These are phyloP conservation scores for Emmonsiellopsis sp. DNA, from an alignment of 2,329 filamentous ascomycete species.

Conservation along the genomic window DNA sequence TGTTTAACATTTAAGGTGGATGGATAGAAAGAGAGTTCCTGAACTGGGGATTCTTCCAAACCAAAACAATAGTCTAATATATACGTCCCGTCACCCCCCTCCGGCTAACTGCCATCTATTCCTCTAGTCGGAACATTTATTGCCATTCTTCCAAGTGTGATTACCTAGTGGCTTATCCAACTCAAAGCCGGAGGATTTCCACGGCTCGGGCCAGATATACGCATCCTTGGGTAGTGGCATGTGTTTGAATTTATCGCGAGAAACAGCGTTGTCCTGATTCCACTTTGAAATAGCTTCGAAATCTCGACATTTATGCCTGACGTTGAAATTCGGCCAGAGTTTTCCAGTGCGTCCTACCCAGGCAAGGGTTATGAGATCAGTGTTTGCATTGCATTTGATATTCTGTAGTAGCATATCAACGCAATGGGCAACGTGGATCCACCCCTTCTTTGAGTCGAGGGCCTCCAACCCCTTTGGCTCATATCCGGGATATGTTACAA, in stretches of 20 bases:
- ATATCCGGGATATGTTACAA: conserved; percentile 12
- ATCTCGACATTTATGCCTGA: conserved; percentile 24
- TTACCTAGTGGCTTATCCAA: conserved; percentile 1
- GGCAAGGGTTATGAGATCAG: conserved; percentile 24
- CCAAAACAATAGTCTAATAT: no score
- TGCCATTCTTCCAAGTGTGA: not conserved
- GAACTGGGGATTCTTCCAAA: no score
- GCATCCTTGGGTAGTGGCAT: conserved; percentile 4
- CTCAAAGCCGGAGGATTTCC: not conserved
- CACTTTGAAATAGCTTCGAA: conserved; percentile 15
- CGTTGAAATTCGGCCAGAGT: conserved; percentile 25
- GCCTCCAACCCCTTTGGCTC: conserved; percentile 6
- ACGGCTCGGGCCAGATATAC: conserved; percentile 3
- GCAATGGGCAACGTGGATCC: conserved; percentile 27
- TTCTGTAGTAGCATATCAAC: conserved; percentile 27
- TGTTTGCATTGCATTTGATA: conserved; percentile 23
- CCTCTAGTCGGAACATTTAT: not conserved
- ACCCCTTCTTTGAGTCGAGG: conserved; percentile 5
- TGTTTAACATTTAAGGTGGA: no score
- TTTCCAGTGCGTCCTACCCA: conserved; percentile 23
- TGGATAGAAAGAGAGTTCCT: no score
- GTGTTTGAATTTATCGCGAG: conserved; percentile 5
- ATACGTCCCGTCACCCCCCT: no score
- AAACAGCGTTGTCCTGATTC: conserved; percentile 9
- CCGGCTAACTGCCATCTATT: not conserved